Evolutionary conservation across 148 eudicot species (phyloP).

Genomic region (Nepenthes mirabilis): DNA sequence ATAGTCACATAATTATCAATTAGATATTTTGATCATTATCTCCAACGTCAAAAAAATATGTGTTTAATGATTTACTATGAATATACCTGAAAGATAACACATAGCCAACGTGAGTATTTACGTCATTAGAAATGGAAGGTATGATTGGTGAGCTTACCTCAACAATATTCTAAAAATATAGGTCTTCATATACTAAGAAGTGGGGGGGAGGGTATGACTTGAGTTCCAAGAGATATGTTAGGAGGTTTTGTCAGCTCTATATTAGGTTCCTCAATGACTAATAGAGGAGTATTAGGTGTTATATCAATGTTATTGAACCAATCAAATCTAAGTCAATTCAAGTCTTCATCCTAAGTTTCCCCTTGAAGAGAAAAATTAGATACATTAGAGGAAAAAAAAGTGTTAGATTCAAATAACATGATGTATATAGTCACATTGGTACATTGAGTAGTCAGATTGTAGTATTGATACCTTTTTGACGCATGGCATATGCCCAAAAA

Average conservation of each 20-base stretch:
- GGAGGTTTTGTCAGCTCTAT: not conserved
- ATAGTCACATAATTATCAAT: not conserved
- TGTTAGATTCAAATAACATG: not conserved
- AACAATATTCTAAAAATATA: not conserved
- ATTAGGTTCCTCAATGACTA: not conserved
- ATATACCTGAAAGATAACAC: not conserved
- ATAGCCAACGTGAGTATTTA: not conserved
- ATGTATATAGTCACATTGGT: not conserved
- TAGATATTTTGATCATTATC: not conserved
- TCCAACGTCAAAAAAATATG: not conserved
- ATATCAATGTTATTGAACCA: not conserved
- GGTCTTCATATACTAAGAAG: not conserved
- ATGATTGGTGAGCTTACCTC: not conserved
- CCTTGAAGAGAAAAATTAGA: not conserved
- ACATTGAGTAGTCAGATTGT: not conserved
- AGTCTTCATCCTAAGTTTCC: not conserved
- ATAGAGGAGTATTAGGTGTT: not conserved
- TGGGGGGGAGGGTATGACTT: not conserved
- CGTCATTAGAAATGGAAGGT: not conserved
- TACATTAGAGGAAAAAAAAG: not conserved
- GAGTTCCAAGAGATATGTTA: not conserved
- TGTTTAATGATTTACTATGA: not conserved
- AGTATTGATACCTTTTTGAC: not conserved
- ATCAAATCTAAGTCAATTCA: not conserved
- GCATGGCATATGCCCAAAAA: not conserved